Conservation (phyloP, 2,329 filamentous ascomycete species). For the Xylaria digitata region DNA sequence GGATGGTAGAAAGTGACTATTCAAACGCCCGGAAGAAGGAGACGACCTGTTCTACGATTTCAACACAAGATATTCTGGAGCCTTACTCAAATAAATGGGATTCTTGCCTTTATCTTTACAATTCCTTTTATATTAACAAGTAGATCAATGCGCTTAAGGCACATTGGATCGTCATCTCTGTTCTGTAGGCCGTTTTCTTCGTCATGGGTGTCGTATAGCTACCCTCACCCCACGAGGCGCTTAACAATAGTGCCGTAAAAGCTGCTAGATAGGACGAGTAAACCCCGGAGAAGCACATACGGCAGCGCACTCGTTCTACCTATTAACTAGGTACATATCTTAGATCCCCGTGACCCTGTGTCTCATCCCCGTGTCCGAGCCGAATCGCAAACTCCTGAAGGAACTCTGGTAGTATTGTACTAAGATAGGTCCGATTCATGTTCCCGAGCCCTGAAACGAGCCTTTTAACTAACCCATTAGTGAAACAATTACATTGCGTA, state of each 20-base stretch:
- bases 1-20: not conserved
- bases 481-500: not conserved
- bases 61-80: not conserved
- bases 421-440: not conserved
- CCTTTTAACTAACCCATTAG: not conserved
- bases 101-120: no score
- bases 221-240: not conserved
- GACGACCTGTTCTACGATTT: not conserved
- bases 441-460: not conserved
- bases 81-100: not conserved
- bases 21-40: not conserved
- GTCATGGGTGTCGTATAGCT: not conserved
- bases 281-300: not conserved
- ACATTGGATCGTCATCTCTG: not conserved
- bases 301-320: not conserved
- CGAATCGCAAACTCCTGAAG: constrained; percentile 1
- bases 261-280: not conserved
- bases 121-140: no score
- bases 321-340: not conserved
- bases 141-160: no score
- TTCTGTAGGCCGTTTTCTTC: not conserved
- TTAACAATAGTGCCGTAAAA: not conserved
- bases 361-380: not conserved
- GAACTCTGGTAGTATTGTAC: not conserved
- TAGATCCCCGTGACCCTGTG: not conserved